Evolutionary conservation across 2,329 filamentous ascomycete species (phyloP), one percentile per base, ranked within the genome.

Genomic region (Metarhizium rileyi): DNA sequence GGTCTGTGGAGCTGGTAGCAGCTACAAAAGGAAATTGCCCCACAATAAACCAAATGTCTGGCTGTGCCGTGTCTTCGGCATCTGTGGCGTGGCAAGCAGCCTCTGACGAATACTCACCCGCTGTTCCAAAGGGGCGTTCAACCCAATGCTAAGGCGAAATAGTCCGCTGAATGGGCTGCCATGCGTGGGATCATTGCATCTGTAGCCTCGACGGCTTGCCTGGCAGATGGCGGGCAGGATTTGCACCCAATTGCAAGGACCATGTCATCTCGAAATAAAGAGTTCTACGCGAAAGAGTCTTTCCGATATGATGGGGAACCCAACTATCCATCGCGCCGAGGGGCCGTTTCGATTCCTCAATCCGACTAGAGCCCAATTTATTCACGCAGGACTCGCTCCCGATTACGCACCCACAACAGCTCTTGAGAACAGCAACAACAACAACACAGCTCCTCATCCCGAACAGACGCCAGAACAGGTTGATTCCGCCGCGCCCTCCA

Each of bases 351-450:
- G 49, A 27, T 53, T 46, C 33, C 42, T 53, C 28, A 53, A 53
- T 18, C 51, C 51, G 26, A 53, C 51, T 18, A 43, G 51, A 40
- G 51, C 51, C 3, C 51, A 51, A 38, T 53, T 53, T 28, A 20
- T 46, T 18, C 51, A 51, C 30, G 30, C 46, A 3, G 36, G 9
- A 30, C 40, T 51, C 9, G 18, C 8, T 23, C 8, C 51, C 4
- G 25, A 23, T 20, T 20, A 45, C 27, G 6, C 40, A 9, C n/a
- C 44, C 7, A 5, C 35, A 14, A 5, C 35, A 38, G 6, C 35
- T 5, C 35, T 8, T 6, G 35, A 38, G 18, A 38, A n/a, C 18
- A 38, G 16, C 16, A 14, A 12, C 27, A 8, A n/a, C 30, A 16
- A 33, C 12, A 16, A n/a, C n/a, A n/a, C n/a, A n/a, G n/a, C n/a